Percentiles rank a stretch among this genome's conserved stretches.
Conservation (phyloP, 495 filamentous ascomycete species). For the Aspergillus bridgeri region DNA sequence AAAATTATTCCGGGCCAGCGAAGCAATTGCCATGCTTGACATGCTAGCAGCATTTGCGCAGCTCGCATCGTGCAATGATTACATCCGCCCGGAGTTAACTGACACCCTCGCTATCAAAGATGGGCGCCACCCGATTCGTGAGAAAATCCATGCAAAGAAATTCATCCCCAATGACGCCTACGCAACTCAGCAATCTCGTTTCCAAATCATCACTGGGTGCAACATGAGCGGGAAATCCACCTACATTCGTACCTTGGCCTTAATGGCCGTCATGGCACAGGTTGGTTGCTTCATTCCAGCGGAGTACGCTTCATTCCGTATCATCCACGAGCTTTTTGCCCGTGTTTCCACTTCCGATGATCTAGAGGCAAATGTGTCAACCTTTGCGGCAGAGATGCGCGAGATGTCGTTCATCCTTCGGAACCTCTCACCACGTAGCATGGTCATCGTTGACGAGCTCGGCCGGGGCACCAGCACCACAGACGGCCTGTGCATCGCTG, state of each 20-base stretch:
- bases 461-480: slow-evolving; percentile 86
- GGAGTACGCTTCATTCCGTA: slow-evolving; percentile 73
- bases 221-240: slow-evolving; percentile 99
- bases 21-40: slow-evolving; percentile 85
- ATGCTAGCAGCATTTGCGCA: slow-evolving; percentile 86
- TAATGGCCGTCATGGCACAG: slow-evolving; percentile 89
- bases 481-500: slow-evolving; percentile 86
- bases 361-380: slow-evolving; percentile 87
- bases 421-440: slow-evolving; percentile 68
- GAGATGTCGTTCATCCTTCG: slow-evolving; percentile 89
- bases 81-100: slow-evolving; percentile 73
- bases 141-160: slow-evolving; percentile 61
- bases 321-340: slow-evolving; percentile 81
- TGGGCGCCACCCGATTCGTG: slow-evolving; percentile 80
- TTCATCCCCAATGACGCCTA: slow-evolving; percentile 91
- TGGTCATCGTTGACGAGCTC: slow-evolving; percentile 90
- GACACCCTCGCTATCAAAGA: slow-evolving; percentile 73
- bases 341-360: slow-evolving; percentile 82
- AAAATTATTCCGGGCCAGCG: slow-evolving; percentile 71
- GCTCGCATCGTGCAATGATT: slow-evolving; percentile 71
- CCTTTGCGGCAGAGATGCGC: slow-evolving; percentile 91
- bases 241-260: slow-evolving; percentile 81
- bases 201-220: slow-evolving; percentile 92
- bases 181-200: slow-evolving; percentile 69
- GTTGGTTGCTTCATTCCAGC: slow-evolving; percentile 91